A percentile compares a stretch with the other conserved stretches of the same genome.
Conservation (phyloP, 192 early-diverging fungal species). For the Backusella australiensis region DNA sequence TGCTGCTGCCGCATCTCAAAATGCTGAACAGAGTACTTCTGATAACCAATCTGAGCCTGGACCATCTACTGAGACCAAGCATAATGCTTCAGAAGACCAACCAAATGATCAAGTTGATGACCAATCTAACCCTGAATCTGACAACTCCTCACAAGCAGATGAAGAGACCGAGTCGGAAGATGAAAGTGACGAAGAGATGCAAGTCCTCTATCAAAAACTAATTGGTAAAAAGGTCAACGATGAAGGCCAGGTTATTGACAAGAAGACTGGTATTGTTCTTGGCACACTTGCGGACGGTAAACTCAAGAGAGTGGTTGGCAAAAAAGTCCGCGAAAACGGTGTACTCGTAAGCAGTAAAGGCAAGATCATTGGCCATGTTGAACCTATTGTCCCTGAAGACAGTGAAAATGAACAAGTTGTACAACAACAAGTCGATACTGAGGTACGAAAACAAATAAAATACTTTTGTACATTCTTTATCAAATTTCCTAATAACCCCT, state of each 20-base stretch:
- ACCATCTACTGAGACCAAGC: not conserved
- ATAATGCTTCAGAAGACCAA: not conserved
- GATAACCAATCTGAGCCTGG: not conserved
- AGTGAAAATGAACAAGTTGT: not conserved
- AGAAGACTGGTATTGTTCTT: not conserved
- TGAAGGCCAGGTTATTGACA: constrained; percentile 2
- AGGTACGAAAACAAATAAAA: not conserved
- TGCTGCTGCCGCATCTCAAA: not conserved
- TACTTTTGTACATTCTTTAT: not conserved
- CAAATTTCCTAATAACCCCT: not conserved
- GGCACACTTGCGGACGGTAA: not conserved
- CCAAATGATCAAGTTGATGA: not conserved
- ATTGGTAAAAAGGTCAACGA: constrained; percentile 12
- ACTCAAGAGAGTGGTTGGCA: not conserved
- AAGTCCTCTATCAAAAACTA: not conserved
- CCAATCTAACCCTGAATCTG: not conserved
- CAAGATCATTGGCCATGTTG: constrained; percentile 10
- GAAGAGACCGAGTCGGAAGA: not conserved
- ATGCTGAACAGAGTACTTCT: not conserved
- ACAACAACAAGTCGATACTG: not conserved
- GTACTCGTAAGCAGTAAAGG: constrained; percentile 16
- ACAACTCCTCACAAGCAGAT: not conserved
- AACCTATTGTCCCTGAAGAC: not conserved
- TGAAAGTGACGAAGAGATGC: not conserved
- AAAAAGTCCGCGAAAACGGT: constrained; percentile 10